These are phyloP conservation scores for Aphanomyces stellatus DNA, from an alignment of 352 stramenopile genomes.

Conservation along the genomic window DNA sequence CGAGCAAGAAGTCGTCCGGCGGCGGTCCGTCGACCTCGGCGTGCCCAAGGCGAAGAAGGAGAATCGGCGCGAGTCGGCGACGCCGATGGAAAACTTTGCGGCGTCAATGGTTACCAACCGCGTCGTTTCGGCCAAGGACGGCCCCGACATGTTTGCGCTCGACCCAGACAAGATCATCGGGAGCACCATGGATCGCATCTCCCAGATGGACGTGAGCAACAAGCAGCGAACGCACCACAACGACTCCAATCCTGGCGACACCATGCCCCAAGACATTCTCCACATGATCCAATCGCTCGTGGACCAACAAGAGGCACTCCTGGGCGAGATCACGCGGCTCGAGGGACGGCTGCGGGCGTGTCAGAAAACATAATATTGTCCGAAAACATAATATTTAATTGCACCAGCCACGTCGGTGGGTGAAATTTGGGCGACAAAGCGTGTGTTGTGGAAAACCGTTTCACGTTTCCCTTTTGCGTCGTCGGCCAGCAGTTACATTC, in stretches of 20 bases:
- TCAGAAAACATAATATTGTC: too few relatives aligned
- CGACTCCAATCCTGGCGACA: neutral
- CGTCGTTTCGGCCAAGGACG: neutral
- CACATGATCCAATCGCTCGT: slow-evolving; percentile 6
- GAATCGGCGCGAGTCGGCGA: slow-evolving; percentile 11
- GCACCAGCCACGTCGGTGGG: too few relatives aligned
- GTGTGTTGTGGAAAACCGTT: too few relatives aligned
- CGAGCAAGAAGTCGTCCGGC: neutral
- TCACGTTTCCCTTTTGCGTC: too few relatives aligned
- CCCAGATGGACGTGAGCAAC: slow-evolving; percentile 10
- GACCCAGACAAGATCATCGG: neutral
- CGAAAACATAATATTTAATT: too few relatives aligned
- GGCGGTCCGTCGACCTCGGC: slow-evolving; percentile 23
- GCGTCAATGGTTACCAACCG: slow-evolving; percentile 24
- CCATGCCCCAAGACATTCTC: neutral
- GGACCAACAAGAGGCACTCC: slow-evolving; percentile 13
- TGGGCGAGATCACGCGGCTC: neutral
- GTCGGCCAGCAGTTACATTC: too few relatives aligned
- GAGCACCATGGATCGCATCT: slow-evolving; percentile 15
- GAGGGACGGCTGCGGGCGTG: neutral
- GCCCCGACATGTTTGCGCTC: slow-evolving; percentile 3
- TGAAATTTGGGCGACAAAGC: too few relatives aligned
- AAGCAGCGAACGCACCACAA: neutral
- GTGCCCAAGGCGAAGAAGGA: slow-evolving; percentile 9
- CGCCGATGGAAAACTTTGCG: slow-evolving; percentile 45